Evolutionary conservation across 1,139 yeast genomes (phyloP).

Genomic region (Chernovozyma aurita): DNA sequence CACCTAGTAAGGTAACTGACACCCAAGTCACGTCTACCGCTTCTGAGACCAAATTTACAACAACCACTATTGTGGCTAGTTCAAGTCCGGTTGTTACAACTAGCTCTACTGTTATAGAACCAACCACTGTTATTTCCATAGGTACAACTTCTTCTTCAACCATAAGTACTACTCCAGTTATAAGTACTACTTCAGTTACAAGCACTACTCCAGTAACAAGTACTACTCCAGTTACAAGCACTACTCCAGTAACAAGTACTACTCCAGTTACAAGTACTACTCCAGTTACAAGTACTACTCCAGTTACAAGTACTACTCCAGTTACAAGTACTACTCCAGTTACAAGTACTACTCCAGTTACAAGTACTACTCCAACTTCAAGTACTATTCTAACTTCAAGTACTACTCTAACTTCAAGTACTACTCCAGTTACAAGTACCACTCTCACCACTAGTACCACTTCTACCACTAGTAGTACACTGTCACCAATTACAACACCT

Average conservation of each 20-base stretch:
- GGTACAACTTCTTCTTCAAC: too few relatives aligned
- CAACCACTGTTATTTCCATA: too few relatives aligned
- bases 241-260: conserved; percentile 5
- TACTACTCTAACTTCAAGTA: conserved; percentile 9
- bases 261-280: conserved; percentile 3
- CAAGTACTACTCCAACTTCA: conserved; percentile 16
- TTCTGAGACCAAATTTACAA: too few relatives aligned
- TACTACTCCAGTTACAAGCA: too few relatives aligned
- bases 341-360: conserved; percentile 8
- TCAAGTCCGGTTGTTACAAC: too few relatives aligned
- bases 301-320: conserved; percentile 8
- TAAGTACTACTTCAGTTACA: too few relatives aligned
- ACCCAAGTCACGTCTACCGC: too few relatives aligned
- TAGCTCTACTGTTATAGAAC: too few relatives aligned
- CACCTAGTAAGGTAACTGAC: too few relatives aligned
- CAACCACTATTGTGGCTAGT: too few relatives aligned
- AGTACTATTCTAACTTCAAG: conserved; percentile 16
- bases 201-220: too few relatives aligned
- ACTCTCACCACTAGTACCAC: conserved; percentile 10
- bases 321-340: conserved; percentile 8
- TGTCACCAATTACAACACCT: conserved; percentile 22
- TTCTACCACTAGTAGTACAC: conserved; percentile 10
- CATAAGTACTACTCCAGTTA: too few relatives aligned
- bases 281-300: conserved; percentile 8
- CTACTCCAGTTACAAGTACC: conserved; percentile 9